Percentiles rank a stretch among this genome's conserved stretches.
Conservation (phyloP, 192 early-diverging fungal species). For the Backusella macrospora region DNA sequence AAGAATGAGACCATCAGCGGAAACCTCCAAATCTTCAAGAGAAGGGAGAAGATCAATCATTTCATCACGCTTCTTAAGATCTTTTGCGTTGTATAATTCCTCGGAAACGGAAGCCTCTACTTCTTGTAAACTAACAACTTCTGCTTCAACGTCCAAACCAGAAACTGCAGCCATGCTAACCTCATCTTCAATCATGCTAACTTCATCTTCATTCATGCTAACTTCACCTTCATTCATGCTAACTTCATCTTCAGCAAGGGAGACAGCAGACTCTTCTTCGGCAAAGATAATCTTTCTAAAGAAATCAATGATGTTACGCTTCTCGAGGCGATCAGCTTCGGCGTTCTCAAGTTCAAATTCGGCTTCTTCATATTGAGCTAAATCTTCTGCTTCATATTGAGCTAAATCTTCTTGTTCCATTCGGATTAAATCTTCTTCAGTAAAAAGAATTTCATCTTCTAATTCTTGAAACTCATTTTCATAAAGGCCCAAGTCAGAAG, state of each 20-base stretch:
- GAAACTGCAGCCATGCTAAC: neutral
- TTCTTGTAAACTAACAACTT: neutral
- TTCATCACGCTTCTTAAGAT: constrained; percentile 18
- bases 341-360: neutral
- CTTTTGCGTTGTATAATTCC: neutral
- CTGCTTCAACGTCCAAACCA: neutral
- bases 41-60: neutral
- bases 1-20: neutral
- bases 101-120: neutral
- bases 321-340: neutral
- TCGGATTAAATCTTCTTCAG: too few species aligned
- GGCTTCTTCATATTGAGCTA: neutral
- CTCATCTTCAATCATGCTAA: too few species aligned
- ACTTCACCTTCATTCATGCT: neutral
- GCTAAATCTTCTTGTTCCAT: too few species aligned
- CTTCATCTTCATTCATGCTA: neutral
- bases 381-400: neutral
- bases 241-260: neutral
- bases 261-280: neutral
- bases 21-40: neutral
- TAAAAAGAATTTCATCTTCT: too few species aligned
- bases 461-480: too few species aligned
- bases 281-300: constrained; percentile 9
- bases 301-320: neutral
- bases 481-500: too few species aligned